Base-by-base conservation (phyloP, 176 grass and related monocot species). In the Triticum aestivum region DNA sequence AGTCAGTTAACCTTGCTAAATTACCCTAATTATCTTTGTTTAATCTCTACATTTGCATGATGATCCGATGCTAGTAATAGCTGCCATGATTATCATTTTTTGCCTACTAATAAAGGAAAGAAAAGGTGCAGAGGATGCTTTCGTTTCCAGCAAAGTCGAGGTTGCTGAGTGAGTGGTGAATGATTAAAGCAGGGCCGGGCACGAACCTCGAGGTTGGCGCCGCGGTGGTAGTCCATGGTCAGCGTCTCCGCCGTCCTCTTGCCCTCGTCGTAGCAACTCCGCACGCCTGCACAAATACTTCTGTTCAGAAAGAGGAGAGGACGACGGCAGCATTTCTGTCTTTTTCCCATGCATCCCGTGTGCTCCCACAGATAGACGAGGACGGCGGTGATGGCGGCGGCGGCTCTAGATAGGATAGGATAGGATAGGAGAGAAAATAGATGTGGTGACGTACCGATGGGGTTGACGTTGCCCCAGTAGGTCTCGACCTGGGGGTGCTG, bases 201-300 rank as follows among this genome's bases (percentile, higher is more conserved):
- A 85, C 66, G 21, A 69, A 97, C 95, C 93, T 98, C 89, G 49
- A 98, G 88, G 71, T 90, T 89, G 73, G 95, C 95, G 51, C 95
- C 93, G 35, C 95, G 95, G 76, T 98, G 93, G 89, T 98, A 98
- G 80, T 98, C 95, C 95, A 98, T 98, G 77, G 95, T 93, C 77
- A 98, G 51, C 49, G 95, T 98, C 91, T 98, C 95, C 5, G 95
- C 95, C 21, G 95, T 98, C 38, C 95, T 80, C 87, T 98, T 98
- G 21, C 95, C 95, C 83, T 98, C 95, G 74, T 98, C 95, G 74
- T 98, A 98, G 86, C 95, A 98, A 44, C 95, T 98, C 76, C 95
- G 76, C 23, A 97, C 95, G 21, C 95, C 95, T 97, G 92, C 27
- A 34, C 14, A 38, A 13, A 58, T 15, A 52, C 49, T 52, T 52